A percentile compares a stretch with the other conserved stretches of the same genome.
Evolutionary conservation across 2,329 filamentous ascomycete genomes (phyloP).

Genomic region (Tolypocladium guangdongense): DNA sequence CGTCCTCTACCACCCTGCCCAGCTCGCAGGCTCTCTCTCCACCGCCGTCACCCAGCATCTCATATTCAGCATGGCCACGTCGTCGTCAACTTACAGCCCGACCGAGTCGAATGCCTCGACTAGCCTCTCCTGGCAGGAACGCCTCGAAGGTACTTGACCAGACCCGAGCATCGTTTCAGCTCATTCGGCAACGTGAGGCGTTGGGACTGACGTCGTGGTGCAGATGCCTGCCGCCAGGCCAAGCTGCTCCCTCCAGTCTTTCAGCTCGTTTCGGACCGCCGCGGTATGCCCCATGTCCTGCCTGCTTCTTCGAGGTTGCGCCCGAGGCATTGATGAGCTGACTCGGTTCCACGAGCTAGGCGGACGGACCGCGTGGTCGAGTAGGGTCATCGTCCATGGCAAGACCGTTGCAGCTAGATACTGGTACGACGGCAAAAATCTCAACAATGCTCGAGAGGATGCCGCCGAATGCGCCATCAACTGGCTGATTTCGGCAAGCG

Average conservation of each 20-base stretch:
- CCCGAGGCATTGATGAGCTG: neutral
- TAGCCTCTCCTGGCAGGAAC: conserved; percentile 39
- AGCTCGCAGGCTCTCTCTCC: neutral
- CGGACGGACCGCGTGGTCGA: conserved; percentile 85
- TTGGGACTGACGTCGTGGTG: neutral
- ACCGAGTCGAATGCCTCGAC: conserved; percentile 10
- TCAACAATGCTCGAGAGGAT: conserved; percentile 82
- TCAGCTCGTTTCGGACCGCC: conserved; percentile 62
- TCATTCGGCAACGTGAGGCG: conserved; percentile 4
- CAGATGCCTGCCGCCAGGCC: conserved; percentile 47
- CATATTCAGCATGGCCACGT: conserved; percentile 10
- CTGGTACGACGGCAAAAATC: conserved; percentile 85
- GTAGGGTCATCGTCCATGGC: conserved; percentile 62
- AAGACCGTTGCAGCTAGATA: conserved; percentile 60
- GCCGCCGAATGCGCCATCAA: conserved; percentile 73
- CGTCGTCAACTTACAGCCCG: conserved; percentile 14
- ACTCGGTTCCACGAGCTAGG: conserved; percentile 35
- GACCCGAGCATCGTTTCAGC: neutral
- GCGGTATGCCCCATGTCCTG: conserved; percentile 40
- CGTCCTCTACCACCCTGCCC: neutral
- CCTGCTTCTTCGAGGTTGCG: neutral
- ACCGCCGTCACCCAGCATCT: neutral
- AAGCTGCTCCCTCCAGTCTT: conserved; percentile 48
- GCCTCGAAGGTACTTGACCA: conserved; percentile 36
- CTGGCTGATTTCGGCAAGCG: conserved; percentile 34